Conservation (phyloP, 345 rosid genomes). For the Carallia brachiata region DNA sequence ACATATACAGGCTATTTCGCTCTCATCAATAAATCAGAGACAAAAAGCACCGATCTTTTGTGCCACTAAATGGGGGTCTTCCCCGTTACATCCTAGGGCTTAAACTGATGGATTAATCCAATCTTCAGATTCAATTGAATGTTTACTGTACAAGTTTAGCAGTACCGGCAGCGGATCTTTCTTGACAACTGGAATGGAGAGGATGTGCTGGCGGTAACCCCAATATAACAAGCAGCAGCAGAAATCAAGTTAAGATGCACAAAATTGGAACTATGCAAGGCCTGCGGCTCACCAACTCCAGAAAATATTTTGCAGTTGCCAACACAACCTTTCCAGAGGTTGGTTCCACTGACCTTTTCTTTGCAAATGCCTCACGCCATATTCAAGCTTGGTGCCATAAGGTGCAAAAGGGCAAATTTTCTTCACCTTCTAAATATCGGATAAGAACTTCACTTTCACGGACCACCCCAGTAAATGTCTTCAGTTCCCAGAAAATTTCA, state of each 20-base stretch:
- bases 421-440: background rate
- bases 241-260: conserved; percentile 12
- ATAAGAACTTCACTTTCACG: conserved; percentile 15
- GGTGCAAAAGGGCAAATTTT: conserved; percentile 5
- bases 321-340: background rate
- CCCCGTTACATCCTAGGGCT: conserved; percentile 16
- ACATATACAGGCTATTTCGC: conserved; percentile 38
- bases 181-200: background rate
- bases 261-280: background rate
- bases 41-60: conserved; percentile 18
- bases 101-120: conserved; percentile 23
- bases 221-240: conserved; percentile 18
- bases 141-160: conserved; percentile 37
- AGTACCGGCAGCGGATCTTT: conserved; percentile 20
- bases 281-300: conserved; percentile 14
- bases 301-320: conserved; percentile 21
- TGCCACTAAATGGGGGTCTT: conserved; percentile 16
- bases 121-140: conserved; percentile 21
- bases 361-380: conserved; percentile 1
- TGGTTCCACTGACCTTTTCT: background rate
- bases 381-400: background rate
- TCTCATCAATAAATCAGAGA: conserved; percentile 32
- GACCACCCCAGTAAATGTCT: conserved; percentile 31
- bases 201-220: conserved; percentile 17
- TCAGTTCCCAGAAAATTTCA: conserved; percentile 8